Percentiles rank a stretch among this genome's conserved stretches.
Evolutionary conservation across 2,329 filamentous ascomycete species (phyloP).

Genomic region (Curvularia eragrostidis): DNA sequence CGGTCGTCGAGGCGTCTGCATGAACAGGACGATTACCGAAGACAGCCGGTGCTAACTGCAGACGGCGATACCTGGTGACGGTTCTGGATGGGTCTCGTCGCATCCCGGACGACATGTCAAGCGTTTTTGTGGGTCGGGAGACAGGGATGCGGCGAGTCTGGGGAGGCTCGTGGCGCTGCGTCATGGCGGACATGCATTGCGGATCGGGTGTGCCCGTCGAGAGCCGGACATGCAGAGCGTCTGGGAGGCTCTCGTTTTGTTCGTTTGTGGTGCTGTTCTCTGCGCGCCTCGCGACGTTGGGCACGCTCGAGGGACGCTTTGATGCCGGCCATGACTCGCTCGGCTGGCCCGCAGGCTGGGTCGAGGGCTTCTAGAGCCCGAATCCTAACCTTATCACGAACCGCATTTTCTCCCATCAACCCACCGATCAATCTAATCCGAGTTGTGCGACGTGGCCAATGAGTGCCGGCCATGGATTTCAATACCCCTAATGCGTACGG

Average conservation of each 20-base stretch:
- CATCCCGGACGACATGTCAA: constrained; percentile 26
- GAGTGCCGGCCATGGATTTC: constrained; percentile 49
- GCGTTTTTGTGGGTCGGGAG: constrained; percentile 21
- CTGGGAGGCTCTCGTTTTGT: neutral
- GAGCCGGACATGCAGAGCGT: neutral
- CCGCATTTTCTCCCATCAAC: constrained; percentile 36
- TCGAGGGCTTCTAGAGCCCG: constrained; percentile 12
- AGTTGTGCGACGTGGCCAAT: constrained; percentile 50
- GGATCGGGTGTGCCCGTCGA: neutral
- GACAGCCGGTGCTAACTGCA: constrained; percentile 13
- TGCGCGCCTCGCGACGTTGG: neutral
- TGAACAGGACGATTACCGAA: constrained; percentile 3
- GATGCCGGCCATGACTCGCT: constrained; percentile 15
- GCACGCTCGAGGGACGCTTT: neutral
- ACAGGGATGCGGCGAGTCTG: constrained; percentile 26
- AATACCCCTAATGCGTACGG: constrained; percentile 47
- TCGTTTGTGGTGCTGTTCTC: neutral
- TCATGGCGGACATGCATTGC: constrained; percentile 19
- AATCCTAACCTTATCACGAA: constrained; percentile 40
- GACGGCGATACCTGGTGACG: constrained; percentile 15
- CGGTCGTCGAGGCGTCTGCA: constrained; percentile 6
- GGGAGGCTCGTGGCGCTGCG: constrained; percentile 18
- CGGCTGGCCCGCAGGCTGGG: constrained; percentile 16
- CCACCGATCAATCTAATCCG: constrained; percentile 48
- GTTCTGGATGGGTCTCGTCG: constrained; percentile 30